Evolutionary conservation across 768 basidiomycete genomes (phyloP), one percentile per base, ranked within the genome.

Genomic region (Termitomyces sp.): DNA sequence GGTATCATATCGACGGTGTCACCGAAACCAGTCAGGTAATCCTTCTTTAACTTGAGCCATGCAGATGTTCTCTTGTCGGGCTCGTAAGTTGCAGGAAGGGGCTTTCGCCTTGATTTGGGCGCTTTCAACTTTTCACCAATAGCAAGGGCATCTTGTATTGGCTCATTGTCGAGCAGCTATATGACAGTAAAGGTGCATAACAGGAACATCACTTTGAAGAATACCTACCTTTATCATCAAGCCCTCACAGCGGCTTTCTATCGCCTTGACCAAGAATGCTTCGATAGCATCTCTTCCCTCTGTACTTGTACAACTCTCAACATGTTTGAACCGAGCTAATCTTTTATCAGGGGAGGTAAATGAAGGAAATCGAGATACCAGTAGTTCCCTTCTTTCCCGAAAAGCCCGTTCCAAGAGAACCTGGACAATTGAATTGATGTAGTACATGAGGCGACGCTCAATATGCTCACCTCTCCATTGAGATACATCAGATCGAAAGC

Each of bases 1-100:
- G 88, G 88, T 31, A 88, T 80, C 55, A 88, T 71, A 66, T 89
- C 89, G 29, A 85, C 80, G 62, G 83, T 82, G 67, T 93, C 90
- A n/a, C 87, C 87, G 37, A 92, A 70, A 3, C 86, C 87, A 28
- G 80, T 79, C 22, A 94, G 86, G 68, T 95, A 97, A 68, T 96
- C 94, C 66, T 92, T 94, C 73, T 97, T 97, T 45, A 96, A 77
- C 69, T 95, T 94, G 56, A 95, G 68, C 94, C 94, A 96, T 2
- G 90, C 87, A 28, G 81, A 86, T 20, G 88, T 91, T 60, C 94
- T 77, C 70, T 90, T 90, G 71, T 96, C 94, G 71, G 77, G 87
- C 79, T 95, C 92, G 71, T 97, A 97, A 12, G 92, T 92, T 16
- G 93, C 89, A 18, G 85, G 88, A 33, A 95, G 72, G 31, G 82